Conservation (phyloP, 2,329 filamentous ascomycete species). For the Alternaria angustiovoidea region DNA sequence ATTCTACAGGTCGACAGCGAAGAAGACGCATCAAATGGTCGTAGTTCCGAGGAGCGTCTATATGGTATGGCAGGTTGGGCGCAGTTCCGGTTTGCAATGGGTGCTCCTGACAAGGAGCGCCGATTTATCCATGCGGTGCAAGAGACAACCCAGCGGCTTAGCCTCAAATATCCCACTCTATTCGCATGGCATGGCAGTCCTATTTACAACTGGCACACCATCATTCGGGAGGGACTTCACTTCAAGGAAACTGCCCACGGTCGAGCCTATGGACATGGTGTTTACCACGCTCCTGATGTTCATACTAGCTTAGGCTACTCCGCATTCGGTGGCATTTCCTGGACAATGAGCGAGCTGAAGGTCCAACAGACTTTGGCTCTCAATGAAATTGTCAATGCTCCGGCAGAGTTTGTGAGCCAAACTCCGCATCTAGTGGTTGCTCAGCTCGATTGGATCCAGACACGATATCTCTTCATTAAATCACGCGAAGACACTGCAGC, state of each 20-base stretch:
- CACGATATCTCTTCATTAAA: slow-evolving; percentile 78
- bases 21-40: slow-evolving; percentile 22
- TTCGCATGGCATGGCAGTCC: slow-evolving; percentile 88
- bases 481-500: slow-evolving; percentile 9
- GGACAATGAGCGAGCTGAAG: slow-evolving; percentile 73
- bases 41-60: slow-evolving; percentile 62
- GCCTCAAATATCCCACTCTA: slow-evolving; percentile 68
- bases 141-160: slow-evolving; percentile 52
- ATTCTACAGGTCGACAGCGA: slow-evolving; percentile 75
- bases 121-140: slow-evolving; percentile 72
- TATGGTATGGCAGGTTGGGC: slow-evolving; percentile 71
- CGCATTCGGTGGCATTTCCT: slow-evolving; percentile 46
- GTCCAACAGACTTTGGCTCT: slow-evolving; percentile 71
- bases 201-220: slow-evolving; percentile 85
- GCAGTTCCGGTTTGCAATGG: slow-evolving; percentile 89
- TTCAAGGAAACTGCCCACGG: slow-evolving; percentile 71
- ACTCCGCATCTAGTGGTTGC: slow-evolving; percentile 74
- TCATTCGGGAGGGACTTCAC: slow-evolving; percentile 82
- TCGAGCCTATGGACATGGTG: slow-evolving; percentile 77
- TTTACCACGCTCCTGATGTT: slow-evolving; percentile 76
- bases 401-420: slow-evolving; percentile 65
- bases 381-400: slow-evolving; percentile 84
- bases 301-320: slow-evolving; percentile 65
- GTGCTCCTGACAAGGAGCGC: slow-evolving; percentile 87
- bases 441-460: slow-evolving; percentile 86